Percentiles rank a stretch among this genome's conserved stretches.
Conservation (phyloP, 441 rosid genomes). For the Euphorbia corollata region DNA sequence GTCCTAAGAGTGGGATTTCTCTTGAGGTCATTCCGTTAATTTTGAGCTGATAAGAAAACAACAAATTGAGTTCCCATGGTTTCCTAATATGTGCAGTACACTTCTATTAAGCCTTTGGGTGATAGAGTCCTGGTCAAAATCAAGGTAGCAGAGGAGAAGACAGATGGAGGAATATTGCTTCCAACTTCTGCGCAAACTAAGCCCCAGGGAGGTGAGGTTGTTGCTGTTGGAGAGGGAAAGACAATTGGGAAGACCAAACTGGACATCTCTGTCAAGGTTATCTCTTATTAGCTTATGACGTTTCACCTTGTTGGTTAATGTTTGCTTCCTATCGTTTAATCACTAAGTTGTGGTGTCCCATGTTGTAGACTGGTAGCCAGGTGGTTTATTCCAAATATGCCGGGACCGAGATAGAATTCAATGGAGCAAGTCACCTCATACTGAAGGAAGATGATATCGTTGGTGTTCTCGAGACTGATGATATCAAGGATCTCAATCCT, state of each 20-base stretch:
- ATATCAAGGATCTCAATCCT: slow-evolving; percentile 86
- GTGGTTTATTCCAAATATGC: slow-evolving; percentile 82
- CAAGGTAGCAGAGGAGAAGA: slow-evolving; percentile 77
- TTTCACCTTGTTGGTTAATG: background rate
- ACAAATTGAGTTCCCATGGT: background rate
- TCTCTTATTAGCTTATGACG: background rate
- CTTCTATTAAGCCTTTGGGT: slow-evolving; percentile 72
- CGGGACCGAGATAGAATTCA: slow-evolving; percentile 79
- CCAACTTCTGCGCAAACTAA: slow-evolving; percentile 72
- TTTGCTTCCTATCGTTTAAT: background rate
- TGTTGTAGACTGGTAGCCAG: slow-evolving; percentile 61
- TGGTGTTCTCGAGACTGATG: slow-evolving; percentile 83
- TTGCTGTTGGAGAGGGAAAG: slow-evolving; percentile 87
- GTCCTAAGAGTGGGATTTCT: background rate
- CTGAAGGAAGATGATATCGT: slow-evolving; percentile 86
- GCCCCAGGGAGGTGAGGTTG: slow-evolving; percentile 89
- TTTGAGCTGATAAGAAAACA: background rate
- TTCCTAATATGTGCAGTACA: slow-evolving; percentile 41
- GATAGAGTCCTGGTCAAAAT: slow-evolving; percentile 82
- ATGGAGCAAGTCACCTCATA: slow-evolving; percentile 70
- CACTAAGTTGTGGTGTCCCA: background rate
- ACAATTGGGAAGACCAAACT: slow-evolving; percentile 50
- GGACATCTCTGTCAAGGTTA: slow-evolving; percentile 56
- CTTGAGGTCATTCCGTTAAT: background rate
- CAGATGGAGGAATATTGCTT: slow-evolving; percentile 74